These are phyloP conservation scores for Aethionema arabicum DNA, from an alignment of 345 rosid species.

Conservation along the genomic window DNA sequence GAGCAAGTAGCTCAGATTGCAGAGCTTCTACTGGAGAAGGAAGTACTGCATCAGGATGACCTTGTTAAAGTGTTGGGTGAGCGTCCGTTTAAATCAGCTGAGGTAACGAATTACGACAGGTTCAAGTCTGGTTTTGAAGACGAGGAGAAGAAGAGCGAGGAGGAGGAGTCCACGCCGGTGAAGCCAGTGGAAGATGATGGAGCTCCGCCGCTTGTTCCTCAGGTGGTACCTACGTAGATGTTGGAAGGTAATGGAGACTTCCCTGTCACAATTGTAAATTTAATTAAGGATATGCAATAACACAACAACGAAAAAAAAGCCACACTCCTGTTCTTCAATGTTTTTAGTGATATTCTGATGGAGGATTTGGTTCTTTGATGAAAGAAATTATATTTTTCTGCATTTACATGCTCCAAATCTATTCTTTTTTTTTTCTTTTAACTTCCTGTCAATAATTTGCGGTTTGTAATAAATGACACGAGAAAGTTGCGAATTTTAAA, in stretches of 20 bases:
- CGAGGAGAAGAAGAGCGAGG: slow-evolving; percentile 35
- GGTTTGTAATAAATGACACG: slow-evolving; percentile 4
- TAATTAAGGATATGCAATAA: slow-evolving; percentile 19
- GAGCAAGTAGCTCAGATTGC: slow-evolving; percentile 80
- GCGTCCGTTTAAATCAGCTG: slow-evolving; percentile 70
- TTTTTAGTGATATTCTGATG: slow-evolving; percentile 1
- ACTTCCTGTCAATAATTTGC: background rate
- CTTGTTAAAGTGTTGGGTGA: slow-evolving; percentile 67
- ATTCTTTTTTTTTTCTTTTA: background rate
- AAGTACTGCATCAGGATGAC: slow-evolving; percentile 85
- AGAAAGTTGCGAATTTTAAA: background rate
- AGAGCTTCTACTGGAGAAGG: slow-evolving; percentile 79
- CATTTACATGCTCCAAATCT: background rate
- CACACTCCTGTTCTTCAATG: slow-evolving; percentile 19
- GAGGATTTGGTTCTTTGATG: background rate
- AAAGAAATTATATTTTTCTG: background rate
- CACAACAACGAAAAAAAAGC: background rate
- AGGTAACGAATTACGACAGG: slow-evolving; percentile 72
- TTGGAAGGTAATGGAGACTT: slow-evolving; percentile 1
- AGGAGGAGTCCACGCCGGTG: slow-evolving; percentile 31
- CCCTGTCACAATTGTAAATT: slow-evolving; percentile 32
- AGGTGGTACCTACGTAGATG: slow-evolving; percentile 57
- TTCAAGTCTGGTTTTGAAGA: slow-evolving; percentile 71
- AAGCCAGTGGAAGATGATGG: slow-evolving; percentile 50
- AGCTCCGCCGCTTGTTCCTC: slow-evolving; percentile 57